Conservation (phyloP, 176 grass and related monocot genomes). For the Metroxylon sagu region DNA sequence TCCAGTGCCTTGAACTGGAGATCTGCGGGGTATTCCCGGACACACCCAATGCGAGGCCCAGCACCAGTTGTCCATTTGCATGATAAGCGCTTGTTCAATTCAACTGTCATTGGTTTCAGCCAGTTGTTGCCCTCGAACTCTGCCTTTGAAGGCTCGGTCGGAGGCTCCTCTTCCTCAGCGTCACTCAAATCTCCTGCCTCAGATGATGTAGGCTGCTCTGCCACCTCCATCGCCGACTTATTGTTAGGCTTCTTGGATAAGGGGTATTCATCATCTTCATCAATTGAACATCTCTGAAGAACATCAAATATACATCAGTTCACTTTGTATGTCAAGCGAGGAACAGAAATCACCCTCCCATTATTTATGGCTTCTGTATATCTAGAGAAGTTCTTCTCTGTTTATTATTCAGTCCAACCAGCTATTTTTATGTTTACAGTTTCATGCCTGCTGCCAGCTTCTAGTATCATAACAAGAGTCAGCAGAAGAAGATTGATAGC, state of each 20-base stretch:
- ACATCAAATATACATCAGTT: not conserved
- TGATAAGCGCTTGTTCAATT: slow-evolving; percentile 20
- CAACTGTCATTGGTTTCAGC: not conserved
- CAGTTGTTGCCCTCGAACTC: slow-evolving; percentile 1
- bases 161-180: slow-evolving; percentile 12
- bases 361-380: too few relatives aligned
- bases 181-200: slow-evolving; percentile 6
- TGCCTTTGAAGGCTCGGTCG: slow-evolving; percentile 1
- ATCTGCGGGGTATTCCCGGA: slow-evolving; percentile 81
- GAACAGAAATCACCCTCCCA: too few relatives aligned
- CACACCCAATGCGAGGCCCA: slow-evolving; percentile 72
- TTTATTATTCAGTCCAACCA: too few relatives aligned
- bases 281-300: slow-evolving; percentile 47
- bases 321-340: too few relatives aligned
- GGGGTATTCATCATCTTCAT: slow-evolving; percentile 60
- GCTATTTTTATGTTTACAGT: too few relatives aligned
- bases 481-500: not conserved
- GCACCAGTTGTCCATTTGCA: slow-evolving; percentile 70
- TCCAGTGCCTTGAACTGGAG: slow-evolving; percentile 82
- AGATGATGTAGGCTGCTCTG: not conserved
- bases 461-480: too few relatives aligned
- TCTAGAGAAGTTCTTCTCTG: too few relatives aligned
- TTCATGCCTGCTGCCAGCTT: too few relatives aligned
- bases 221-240: not conserved
- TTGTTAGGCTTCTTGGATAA: slow-evolving; percentile 11